Base-by-base conservation (phyloP, 331 rosid genomes). In the Spiraea crenata region DNA sequence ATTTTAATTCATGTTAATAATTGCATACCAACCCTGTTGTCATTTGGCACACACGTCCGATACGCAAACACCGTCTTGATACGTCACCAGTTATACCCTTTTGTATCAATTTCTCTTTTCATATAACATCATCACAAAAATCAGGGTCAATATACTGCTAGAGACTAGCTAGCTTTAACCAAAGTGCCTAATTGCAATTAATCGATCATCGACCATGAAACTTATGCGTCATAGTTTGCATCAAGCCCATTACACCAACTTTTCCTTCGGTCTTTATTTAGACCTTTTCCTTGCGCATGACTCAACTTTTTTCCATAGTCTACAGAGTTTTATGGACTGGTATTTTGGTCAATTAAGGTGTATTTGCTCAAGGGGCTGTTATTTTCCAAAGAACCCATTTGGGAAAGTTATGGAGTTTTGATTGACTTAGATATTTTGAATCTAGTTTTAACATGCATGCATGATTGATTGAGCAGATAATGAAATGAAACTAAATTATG, bases 21-120 rank as follows among this genome's bases (percentile, higher is more conserved):
- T 69, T 82, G 70, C 76, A 5, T 56, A 19, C 66, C 77, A 69
- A 72, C 39, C 74, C 79, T 51, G 57, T 42, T 5, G 72, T 35
- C 84, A 42, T 51, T 35, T 75, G 72, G 67, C 77, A 56, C n/a
- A n/a, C 76, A 51, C 49, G 69, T 34, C 58, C 74, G 71, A 76
- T 78, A 25, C 72, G 71, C 72, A 73, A 42, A 48, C 35, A 9
- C 63, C 67, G 7, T 69, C 57, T 54, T 15, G 56, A 10, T 19
- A 6, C 25, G 25, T 54, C 67, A 31, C 39, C 71, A 57, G 67
- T 15, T 57, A 37, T 72, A 73, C 80, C 34, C 69, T 16, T 51
- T n/a, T 59, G 31, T 25, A 25, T 25, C 31, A 25, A 25, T 25
- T 25, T 25, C 31, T 25, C 31, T 25, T 25, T 25, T 25, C 31